Base-by-base conservation (phyloP, 106 monocot species). In the Phalaenopsis equestris region DNA sequence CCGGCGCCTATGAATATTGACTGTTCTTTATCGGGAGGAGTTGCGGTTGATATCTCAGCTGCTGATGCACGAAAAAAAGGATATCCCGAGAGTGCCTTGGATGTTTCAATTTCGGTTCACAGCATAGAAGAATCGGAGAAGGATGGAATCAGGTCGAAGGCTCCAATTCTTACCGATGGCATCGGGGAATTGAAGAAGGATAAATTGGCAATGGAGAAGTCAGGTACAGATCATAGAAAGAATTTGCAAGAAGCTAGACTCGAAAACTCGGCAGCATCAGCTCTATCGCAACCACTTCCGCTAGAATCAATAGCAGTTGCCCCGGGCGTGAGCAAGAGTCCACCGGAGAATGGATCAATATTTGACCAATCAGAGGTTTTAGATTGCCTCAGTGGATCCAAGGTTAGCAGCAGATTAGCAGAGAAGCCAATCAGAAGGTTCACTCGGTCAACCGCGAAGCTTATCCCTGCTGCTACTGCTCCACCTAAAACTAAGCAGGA, bases 391-490 rank as follows among this genome's bases (percentile, higher is more conserved):
- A 9, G 17, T 76, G 45, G 12, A 6, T 12, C 6, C 23, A 30
- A 24, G 75, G 6, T 41, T 72, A 55, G 41, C 8, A 75, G 16
- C 41, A 16, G 41, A 21, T 37, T 46, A 19, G 41, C n/a, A 75
- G 58, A 46, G 24, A 83, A 76, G 8, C 61, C 55, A 7, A 6
- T 18, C 5, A 70, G 84, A 56, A 86, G 86, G 58, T 80, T 86
- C 74, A 89, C 82, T 38, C 65, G 89, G 48, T 86, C 89, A 10
- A 77, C 82, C 21, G 73, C 84, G 79, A 87, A 81, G 41, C 70
- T 19, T 15, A 30, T 58, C 3, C 56, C 72, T 55, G 36, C n/a
- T 38, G 39, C 47, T 67, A 49, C 67, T 19, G 16, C 47, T 80
- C 73, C 70, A 55, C 37, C 52, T 52, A 52, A 15, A 47, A 55